phyloP scores from a whole-genome alignment of 2,329 filamentous ascomycete genomes.

The Claviceps pusilla region DNA sequence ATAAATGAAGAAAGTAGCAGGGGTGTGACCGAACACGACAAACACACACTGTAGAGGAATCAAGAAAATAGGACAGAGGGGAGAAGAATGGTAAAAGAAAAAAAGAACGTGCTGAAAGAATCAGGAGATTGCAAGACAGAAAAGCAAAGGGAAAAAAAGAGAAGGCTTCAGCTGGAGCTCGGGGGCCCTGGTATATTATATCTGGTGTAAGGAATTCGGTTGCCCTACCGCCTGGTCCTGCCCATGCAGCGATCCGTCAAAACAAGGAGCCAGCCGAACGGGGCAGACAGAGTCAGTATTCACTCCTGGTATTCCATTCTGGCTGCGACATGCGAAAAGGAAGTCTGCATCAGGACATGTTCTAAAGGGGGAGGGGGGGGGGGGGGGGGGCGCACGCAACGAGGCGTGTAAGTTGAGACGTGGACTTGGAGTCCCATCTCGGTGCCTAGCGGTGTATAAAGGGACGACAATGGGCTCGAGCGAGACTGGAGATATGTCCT shows the following conservation, averaged over 20 bases:
- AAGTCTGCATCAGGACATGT: neutral
- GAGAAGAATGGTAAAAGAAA: neutral
- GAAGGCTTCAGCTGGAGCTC: no score
- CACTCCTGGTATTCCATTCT: neutral
- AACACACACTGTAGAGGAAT: no score
- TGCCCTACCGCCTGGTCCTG: no score
- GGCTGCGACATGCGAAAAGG: neutral
- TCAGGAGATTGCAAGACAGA: neutral
- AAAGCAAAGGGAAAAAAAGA: neutral
- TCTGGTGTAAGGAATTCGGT: neutral
- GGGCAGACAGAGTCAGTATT: neutral
- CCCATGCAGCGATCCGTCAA: neutral
- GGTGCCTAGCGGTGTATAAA: neutral
- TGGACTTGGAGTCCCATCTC: slow-evolving; percentile 1
- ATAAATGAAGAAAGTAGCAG: no score
- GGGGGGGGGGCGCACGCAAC: neutral
- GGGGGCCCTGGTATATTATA: neutral
- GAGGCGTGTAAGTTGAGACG: slow-evolving; percentile 1
- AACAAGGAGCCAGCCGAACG: neutral
- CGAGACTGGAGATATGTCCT: neutral
- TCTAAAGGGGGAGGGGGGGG: no score
- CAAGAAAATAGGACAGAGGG: neutral
- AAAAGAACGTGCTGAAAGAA: neutral
- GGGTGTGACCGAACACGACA: no score
- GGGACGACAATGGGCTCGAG: neutral